Evolutionary conservation across 2,329 filamentous ascomycete genomes (phyloP).

Genomic region (Ceratocystis ficicola): DNA sequence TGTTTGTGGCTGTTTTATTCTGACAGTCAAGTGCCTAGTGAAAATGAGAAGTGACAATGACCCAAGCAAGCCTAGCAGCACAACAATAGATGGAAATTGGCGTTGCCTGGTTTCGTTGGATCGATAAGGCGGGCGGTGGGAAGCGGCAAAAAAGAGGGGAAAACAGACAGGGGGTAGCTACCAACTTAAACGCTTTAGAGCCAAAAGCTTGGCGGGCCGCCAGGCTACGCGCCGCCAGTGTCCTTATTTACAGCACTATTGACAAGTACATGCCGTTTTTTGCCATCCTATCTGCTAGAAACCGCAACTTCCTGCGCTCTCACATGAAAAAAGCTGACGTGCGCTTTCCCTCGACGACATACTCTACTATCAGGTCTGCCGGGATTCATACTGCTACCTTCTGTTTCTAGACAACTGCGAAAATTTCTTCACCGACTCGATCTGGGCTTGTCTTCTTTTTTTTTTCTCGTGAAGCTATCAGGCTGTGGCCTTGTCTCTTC

Average conservation of each 20-base stretch:
- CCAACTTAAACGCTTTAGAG: neutral
- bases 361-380: neutral
- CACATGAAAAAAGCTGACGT: neutral
- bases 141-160: slow-evolving; percentile 9
- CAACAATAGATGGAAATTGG: neutral
- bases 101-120: neutral
- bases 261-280: neutral
- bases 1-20: neutral
- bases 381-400: neutral
- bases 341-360: neutral
- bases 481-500: neutral
- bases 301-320: neutral
- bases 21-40: neutral
- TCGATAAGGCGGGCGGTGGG: slow-evolving; percentile 2
- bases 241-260: neutral
- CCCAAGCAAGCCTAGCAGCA: too few relatives aligned
- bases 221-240: neutral
- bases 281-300: neutral
- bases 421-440: neutral
- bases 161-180: neutral
- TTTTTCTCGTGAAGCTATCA: neutral
- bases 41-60: neutral
- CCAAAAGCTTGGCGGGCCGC: neutral
- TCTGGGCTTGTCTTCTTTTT: neutral
- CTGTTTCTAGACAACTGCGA: neutral